Evolutionary conservation across 768 basidiomycete genomes (phyloP).

Genomic region (Suillus sp.): DNA sequence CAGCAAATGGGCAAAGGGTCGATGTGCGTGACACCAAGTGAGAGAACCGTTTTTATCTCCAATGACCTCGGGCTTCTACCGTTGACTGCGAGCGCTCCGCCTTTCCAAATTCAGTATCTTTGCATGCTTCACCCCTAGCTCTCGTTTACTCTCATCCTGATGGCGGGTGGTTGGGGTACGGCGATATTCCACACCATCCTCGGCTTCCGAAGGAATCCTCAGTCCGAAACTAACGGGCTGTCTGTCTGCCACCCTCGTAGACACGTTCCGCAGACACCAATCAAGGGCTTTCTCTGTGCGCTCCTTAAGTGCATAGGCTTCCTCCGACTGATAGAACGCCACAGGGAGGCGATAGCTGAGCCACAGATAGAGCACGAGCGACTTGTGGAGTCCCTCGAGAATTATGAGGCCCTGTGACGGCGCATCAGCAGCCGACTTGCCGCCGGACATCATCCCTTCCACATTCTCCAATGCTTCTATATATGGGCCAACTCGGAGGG

Average conservation of each 20-base stretch:
- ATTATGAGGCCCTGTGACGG: conserved; percentile 20
- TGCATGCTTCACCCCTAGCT: conserved; percentile 1
- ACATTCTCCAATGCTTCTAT: conserved; percentile 24
- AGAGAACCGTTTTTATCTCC: neutral
- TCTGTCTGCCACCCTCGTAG: conserved; percentile 19
- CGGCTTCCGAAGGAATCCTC: neutral
- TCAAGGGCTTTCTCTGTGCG: conserved; percentile 70
- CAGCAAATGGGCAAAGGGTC: neutral
- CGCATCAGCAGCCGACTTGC: conserved; percentile 9
- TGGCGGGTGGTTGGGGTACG: conserved; percentile 7
- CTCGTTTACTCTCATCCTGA: neutral
- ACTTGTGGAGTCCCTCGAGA: conserved; percentile 81
- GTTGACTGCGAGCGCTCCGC: neutral
- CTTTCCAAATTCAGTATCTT: conserved; percentile 4
- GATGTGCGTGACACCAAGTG: neutral
- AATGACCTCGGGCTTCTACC: neutral
- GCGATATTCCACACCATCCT: conserved; percentile 25
- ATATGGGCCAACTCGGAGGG: conserved; percentile 25
- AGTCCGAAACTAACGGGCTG: neutral
- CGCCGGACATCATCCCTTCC: conserved; percentile 26
- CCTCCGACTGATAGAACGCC: conserved; percentile 59
- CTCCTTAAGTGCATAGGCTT: conserved; percentile 55
- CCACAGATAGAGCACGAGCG: conserved; percentile 84
- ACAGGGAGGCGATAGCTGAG: conserved; percentile 69
- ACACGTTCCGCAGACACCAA: conserved; percentile 53